These are phyloP conservation scores for Fragilaria radians DNA, from an alignment of 108 stramenopile genomes.

Conservation along the genomic window DNA sequence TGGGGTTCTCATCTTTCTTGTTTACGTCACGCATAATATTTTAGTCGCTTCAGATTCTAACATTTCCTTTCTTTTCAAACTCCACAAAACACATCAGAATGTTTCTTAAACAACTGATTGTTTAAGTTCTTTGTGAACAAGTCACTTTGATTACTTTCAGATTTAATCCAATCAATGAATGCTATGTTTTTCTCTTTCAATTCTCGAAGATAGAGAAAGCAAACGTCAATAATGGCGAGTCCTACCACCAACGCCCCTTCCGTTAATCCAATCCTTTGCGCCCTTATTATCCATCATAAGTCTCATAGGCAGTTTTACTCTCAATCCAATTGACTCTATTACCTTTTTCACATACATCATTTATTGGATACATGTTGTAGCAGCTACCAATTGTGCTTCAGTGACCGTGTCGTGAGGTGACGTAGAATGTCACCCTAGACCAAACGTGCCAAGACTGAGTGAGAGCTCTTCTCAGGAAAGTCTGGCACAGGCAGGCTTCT, in stretches of 20 bases:
- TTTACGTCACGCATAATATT: too few species aligned
- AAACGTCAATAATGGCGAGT: constrained; percentile 30
- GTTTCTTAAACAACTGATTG: background rate
- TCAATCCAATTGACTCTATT: constrained; percentile 18
- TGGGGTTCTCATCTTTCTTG: too few species aligned
- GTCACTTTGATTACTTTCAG: background rate
- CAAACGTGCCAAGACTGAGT: too few species aligned
- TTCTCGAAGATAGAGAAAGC: constrained; percentile 17
- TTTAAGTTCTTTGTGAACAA: background rate
- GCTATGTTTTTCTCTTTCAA: constrained; percentile 23
- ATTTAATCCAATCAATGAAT: background rate
- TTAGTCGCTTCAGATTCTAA: too few species aligned
- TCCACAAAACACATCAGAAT: background rate
- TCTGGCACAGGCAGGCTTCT: too few species aligned
- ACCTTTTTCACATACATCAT: too few species aligned
- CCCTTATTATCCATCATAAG: too few species aligned
- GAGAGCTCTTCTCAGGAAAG: too few species aligned
- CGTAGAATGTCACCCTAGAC: too few species aligned
- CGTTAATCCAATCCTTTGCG: constrained; percentile 24
- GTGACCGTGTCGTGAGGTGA: too few species aligned
- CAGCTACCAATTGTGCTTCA: too few species aligned
- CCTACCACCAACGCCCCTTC: constrained; percentile 29
- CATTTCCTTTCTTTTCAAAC: background rate
- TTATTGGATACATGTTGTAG: constrained; percentile 12
- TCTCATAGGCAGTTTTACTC: constrained; percentile 34